Evolutionary conservation across 2,329 filamentous ascomycete genomes (phyloP), one percentile per base, ranked within the genome.

Genomic region (Magnaporthiopsis rhizophila): DNA sequence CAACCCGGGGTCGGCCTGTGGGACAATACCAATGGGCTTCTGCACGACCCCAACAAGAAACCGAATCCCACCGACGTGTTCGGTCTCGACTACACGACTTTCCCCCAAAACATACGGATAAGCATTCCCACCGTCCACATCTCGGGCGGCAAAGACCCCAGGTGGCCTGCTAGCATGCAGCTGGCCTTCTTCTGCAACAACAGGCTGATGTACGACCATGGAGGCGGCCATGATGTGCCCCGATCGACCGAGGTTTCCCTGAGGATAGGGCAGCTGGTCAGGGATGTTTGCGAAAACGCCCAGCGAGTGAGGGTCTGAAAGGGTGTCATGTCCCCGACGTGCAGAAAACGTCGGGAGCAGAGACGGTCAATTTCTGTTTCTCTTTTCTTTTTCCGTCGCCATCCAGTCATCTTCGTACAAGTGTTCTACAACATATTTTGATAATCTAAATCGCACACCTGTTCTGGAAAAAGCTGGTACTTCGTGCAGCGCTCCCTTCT

Each of bases 181-280:
- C 67, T 77, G 62, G 74, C 75, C 9, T 68, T 73, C 38, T 72
- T 76, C 53, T 76, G 74, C 62, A 68, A 72, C 18, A 66, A 72
- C 18, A 66, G 71, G 24, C 69, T 66, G 28, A 68, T 72, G 67
- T 77, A 72, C 65, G 75, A 77, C 62, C 75, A 77, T 58, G 69
- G 72, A 3, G 75, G 75, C 5, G 75, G 75, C 0, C 75, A 77
- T 65, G 75, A 77, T 45, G 75, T 77, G 26, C 75, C 75, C n/a
- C 67, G 75, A 65, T 71, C 72, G 59, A 74, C 70, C 0, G 70
- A 69, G 9, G 73, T 75, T 50, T 75, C 73, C 1, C 32, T 67
- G n/a, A 68, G 45, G 32, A 72, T 76, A 34, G 74, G 74, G 0
- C 68, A 64, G 57, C 58, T 76, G 65, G 32, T 76, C n/a, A 64